phyloP scores from a whole-genome alignment of 169 alveolate genomes.

The Cyclospora cayetanensis region DNA sequence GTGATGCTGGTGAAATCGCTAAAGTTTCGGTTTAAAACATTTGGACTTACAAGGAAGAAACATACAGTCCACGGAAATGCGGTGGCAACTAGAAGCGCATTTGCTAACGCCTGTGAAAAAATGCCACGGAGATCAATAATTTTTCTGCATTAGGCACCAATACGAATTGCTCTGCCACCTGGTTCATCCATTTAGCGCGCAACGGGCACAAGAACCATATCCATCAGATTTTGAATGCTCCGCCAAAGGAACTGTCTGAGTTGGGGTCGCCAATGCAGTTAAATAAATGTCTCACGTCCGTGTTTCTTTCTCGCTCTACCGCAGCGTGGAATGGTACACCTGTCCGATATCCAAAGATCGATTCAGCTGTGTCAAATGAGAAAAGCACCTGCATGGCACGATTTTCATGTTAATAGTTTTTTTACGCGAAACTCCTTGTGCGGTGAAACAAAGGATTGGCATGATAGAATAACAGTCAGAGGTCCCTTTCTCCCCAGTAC shows the following conservation, averaged over 20 bases:
- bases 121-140: slow-evolving; percentile 64
- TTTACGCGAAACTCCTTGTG: too few species aligned
- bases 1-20: background rate
- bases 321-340: slow-evolving; percentile 24
- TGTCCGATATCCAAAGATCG: slow-evolving; percentile 62
- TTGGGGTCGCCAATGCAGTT: slow-evolving; percentile 74
- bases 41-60: slow-evolving; percentile 58
- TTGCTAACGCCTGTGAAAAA: slow-evolving; percentile 85
- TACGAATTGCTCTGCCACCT: background rate
- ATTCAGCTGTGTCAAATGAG: slow-evolving; percentile 73
- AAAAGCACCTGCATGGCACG: too few species aligned
- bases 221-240: too few species aligned
- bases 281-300: slow-evolving; percentile 80
- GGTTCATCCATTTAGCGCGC: too few species aligned
- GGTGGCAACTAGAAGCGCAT: slow-evolving; percentile 84
- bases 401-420: too few species aligned
- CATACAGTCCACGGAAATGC: slow-evolving; percentile 86
- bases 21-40: background rate
- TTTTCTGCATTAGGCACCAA: slow-evolving; percentile 25
- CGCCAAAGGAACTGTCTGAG: too few species aligned
- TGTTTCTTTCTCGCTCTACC: slow-evolving; percentile 26
- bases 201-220: background rate
- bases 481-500: too few species aligned
- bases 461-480: too few species aligned
- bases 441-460: too few species aligned